These are phyloP conservation scores for Phytopythium cucurbitacearum DNA, from an alignment of 352 stramenopile species.

Conservation along the genomic window DNA sequence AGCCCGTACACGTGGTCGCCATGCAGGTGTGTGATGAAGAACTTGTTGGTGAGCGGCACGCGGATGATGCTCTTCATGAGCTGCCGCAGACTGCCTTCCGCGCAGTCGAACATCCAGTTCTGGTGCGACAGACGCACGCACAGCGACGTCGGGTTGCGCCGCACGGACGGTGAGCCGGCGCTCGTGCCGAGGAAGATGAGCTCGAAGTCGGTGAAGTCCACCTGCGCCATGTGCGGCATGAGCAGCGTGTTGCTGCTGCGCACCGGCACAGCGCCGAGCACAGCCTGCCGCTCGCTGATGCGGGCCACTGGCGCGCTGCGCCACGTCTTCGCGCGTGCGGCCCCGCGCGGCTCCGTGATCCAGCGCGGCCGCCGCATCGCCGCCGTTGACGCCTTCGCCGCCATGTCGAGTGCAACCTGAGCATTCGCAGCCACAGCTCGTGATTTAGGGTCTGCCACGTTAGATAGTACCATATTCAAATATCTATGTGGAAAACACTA, in stretches of 20 bases:
- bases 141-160: slow-evolving; percentile 53
- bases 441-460: background rate
- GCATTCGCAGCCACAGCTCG: background rate
- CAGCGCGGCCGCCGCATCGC: slow-evolving; percentile 5
- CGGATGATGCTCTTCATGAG: slow-evolving; percentile 77
- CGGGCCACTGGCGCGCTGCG: slow-evolving; percentile 11
- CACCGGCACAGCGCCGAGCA: slow-evolving; percentile 42
- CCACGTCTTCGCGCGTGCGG: slow-evolving; percentile 12
- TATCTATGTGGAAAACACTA: background rate
- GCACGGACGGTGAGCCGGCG: slow-evolving; percentile 66
- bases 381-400: background rate
- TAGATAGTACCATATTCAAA: background rate
- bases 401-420: background rate
- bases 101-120: slow-evolving; percentile 90
- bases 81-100: slow-evolving; percentile 73
- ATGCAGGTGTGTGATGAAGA: slow-evolving; percentile 85
- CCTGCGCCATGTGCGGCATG: slow-evolving; percentile 18
- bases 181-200: slow-evolving; percentile 80
- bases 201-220: slow-evolving; percentile 82
- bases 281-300: slow-evolving; percentile 37
- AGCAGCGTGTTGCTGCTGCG: slow-evolving; percentile 57
- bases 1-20: slow-evolving; percentile 85
- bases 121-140: slow-evolving; percentile 58
- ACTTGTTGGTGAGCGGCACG: slow-evolving; percentile 72
- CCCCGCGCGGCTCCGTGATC: slow-evolving; percentile 7